Conservation (phyloP, 1,139 yeast genomes). For the Magnusiomyces ingens region DNA sequence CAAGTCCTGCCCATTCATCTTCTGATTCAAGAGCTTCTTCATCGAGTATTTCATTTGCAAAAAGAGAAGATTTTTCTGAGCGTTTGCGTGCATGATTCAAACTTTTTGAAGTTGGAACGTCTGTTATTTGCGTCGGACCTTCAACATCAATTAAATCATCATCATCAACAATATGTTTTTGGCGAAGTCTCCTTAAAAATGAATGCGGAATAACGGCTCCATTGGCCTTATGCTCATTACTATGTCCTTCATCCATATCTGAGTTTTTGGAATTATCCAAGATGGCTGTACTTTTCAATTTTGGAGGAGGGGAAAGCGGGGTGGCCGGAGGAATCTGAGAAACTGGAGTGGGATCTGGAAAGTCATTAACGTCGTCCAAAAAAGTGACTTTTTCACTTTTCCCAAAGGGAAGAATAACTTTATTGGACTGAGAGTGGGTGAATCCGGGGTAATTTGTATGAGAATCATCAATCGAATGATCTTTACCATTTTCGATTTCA, state of each 20-base stretch:
- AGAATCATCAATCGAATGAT: not conserved
- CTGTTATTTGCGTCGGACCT: not conserved
- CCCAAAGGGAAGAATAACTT: not conserved
- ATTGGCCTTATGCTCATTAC: not conserved
- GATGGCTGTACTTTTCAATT: not conserved
- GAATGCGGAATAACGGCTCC: not conserved
- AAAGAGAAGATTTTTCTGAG: slow-evolving; percentile 18
- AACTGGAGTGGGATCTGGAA: not conserved
- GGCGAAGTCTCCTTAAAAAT: not conserved
- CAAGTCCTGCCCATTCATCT: slow-evolving; percentile 78
- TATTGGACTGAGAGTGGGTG: not conserved
- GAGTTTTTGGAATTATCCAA: not conserved
- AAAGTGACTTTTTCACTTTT: not conserved
- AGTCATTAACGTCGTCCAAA: not conserved
- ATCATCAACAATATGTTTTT: not conserved
- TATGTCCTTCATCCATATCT: not conserved
- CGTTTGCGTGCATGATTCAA: not conserved
- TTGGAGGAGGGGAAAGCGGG: not conserved
- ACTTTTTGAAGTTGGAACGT: not conserved
- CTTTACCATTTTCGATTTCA: not conserved
- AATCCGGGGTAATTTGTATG: not conserved
- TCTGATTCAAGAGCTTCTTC: slow-evolving; percentile 91
- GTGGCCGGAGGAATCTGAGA: not conserved
- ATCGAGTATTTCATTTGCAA: slow-evolving; percentile 43
- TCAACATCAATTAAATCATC: not conserved